phyloP scores from a whole-genome alignment of 1,284 basidiomycete genomes.

The Sporisorium scitamineum region DNA sequence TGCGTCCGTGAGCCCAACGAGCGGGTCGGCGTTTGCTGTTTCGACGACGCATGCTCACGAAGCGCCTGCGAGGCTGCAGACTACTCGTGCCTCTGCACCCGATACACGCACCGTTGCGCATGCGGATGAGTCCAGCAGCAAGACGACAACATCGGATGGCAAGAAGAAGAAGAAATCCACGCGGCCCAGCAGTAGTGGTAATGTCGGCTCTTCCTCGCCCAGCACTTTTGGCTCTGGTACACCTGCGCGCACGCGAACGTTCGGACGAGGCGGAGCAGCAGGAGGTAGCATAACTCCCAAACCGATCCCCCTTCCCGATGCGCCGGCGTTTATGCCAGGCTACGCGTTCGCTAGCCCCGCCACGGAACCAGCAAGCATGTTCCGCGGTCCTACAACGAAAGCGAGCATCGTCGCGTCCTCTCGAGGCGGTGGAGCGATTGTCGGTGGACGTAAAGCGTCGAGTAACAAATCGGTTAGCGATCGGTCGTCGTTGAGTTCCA shows the following conservation, averaged over 20 bases:
- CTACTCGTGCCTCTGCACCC: conserved; percentile 21
- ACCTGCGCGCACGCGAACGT: conserved; percentile 7
- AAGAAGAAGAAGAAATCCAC: conserved; percentile 25
- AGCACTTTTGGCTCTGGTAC: conserved; percentile 8
- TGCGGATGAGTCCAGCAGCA: conserved; percentile 1
- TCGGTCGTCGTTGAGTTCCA: conserved; percentile 11
- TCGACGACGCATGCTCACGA: conserved; percentile 31
- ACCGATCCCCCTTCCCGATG: conserved; percentile 22
- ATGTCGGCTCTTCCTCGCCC: conserved; percentile 1
- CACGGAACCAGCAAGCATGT: conserved; percentile 8
- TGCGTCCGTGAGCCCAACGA: background rate
- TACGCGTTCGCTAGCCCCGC: conserved; percentile 23
- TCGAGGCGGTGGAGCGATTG: background rate
- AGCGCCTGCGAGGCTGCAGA: conserved; percentile 44
- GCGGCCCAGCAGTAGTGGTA: conserved; percentile 31
- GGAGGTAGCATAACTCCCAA: background rate
- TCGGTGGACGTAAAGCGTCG: conserved; percentile 11
- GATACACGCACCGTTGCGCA: background rate
- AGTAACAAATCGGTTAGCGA: conserved; percentile 24
- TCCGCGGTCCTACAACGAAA: conserved; percentile 25
- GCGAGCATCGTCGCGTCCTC: conserved; percentile 14
- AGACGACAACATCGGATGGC: background rate
- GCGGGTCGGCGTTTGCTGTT: conserved; percentile 17
- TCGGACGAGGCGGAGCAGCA: conserved; percentile 20
- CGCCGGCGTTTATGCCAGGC: conserved; percentile 25